Percentiles rank a stretch among this genome's conserved stretches.
phyloP scores from a whole-genome alignment of 768 basidiomycete genomes.

The Exidia glandulosa region DNA sequence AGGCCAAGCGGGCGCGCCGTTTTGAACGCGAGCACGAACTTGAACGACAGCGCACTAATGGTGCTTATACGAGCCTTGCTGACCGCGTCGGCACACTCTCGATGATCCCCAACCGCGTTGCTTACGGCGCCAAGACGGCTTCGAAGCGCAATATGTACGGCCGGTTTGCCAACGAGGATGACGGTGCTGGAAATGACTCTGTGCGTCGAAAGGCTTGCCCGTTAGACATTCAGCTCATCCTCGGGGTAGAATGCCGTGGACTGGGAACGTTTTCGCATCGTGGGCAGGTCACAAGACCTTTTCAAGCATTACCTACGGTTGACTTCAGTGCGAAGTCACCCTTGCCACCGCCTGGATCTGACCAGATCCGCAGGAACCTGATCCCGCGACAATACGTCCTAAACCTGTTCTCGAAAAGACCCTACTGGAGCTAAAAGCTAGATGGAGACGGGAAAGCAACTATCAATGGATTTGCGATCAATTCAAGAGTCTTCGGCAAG shows the following conservation, averaged over 20 bases:
- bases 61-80: conserved; percentile 8
- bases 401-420: conserved; percentile 76
- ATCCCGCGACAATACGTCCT: conserved; percentile 88
- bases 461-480: conserved; percentile 96
- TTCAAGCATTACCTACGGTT: conserved; percentile 96
- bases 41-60: conserved; percentile 52
- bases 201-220: conserved; percentile 23
- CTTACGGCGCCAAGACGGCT: neutral
- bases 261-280: conserved; percentile 94
- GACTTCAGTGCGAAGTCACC: conserved; percentile 54
- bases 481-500: conserved; percentile 94
- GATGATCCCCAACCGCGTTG: neutral
- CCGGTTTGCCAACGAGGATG: conserved; percentile 3
- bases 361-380: conserved; percentile 65
- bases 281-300: conserved; percentile 76
- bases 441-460: conserved; percentile 68
- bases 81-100: neutral
- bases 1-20: conserved; percentile 71
- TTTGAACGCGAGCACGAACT: conserved; percentile 87
- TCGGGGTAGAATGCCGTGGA: conserved; percentile 74
- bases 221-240: neutral
- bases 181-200: conserved; percentile 28
- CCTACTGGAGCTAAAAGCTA: conserved; percentile 71
- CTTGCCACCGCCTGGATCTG: neutral
- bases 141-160: neutral